Conservation (phyloP, 2,329 filamentous ascomycete species). For the Raffaelea ambrosiae region DNA sequence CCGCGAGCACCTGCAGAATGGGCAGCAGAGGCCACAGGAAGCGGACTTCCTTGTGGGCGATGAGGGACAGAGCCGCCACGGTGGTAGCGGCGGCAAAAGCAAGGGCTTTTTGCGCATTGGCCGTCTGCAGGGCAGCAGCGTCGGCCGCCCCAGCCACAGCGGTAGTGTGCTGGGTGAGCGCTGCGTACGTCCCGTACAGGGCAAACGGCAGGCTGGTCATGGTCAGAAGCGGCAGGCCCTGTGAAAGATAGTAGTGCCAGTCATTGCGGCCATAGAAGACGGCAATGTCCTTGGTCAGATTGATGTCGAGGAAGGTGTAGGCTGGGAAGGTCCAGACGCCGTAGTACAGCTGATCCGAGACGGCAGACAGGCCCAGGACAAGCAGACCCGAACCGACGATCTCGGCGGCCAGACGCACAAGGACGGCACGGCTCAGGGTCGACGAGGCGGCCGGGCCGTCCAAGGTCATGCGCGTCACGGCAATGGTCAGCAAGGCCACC, state of each 20-base stretch:
- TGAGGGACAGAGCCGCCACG: conserved; percentile 58
- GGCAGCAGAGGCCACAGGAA: conserved; percentile 93
- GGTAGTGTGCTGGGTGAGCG: conserved; percentile 20
- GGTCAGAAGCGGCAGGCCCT: conserved; percentile 80
- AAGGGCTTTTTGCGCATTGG: conserved; percentile 44
- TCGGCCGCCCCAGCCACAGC: conserved; percentile 19
- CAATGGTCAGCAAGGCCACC: conserved; percentile 50
- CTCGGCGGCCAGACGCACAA: conserved; percentile 53
- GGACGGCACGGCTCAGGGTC: conserved; percentile 31
- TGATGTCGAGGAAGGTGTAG: conserved; percentile 81
- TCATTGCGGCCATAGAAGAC: conserved; percentile 89
- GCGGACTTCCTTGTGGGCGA: conserved; percentile 93
- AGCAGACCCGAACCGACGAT: conserved; percentile 52
- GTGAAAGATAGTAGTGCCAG: conserved; percentile 86
- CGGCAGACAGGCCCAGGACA: conserved; percentile 53
- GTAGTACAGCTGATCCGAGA: conserved; percentile 73
- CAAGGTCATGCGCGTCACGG: conserved; percentile 31
- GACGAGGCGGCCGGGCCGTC: conserved; percentile 30
- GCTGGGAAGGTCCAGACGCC: conserved; percentile 82
- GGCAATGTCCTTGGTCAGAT: conserved; percentile 77
- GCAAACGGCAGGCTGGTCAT: conserved; percentile 77
- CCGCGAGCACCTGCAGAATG: conserved; percentile 72
- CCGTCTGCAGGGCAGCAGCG: conserved; percentile 20
- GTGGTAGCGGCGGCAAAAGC: conserved; percentile 52
- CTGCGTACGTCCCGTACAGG: conserved; percentile 52